These are phyloP conservation scores for Astraeus odoratus DNA, from an alignment of 768 basidiomycete species.

Conservation along the genomic window DNA sequence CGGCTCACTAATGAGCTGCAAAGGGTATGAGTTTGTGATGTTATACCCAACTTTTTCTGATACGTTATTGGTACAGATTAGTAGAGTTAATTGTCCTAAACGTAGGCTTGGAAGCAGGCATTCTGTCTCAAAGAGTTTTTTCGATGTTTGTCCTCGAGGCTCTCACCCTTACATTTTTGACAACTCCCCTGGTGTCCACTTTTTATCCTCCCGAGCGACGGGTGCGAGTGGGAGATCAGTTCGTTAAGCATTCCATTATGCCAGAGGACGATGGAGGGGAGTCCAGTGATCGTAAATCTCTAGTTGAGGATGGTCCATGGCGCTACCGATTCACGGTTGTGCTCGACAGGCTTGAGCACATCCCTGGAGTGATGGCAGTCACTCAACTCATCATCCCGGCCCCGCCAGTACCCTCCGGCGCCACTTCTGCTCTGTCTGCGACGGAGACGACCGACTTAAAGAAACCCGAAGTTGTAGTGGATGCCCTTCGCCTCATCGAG, in stretches of 20 bases:
- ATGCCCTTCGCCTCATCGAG: slow-evolving; percentile 85
- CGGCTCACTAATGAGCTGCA: slow-evolving; percentile 92
- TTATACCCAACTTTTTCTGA: not conserved
- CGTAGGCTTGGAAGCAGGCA: slow-evolving; percentile 77
- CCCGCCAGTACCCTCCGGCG: slow-evolving; percentile 2
- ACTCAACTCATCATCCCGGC: slow-evolving; percentile 68
- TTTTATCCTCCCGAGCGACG: slow-evolving; percentile 65
- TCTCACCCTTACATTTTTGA: slow-evolving; percentile 76
- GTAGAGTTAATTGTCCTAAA: slow-evolving; percentile 96
- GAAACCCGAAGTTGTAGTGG: slow-evolving; percentile 37
- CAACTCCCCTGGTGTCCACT: slow-evolving; percentile 63
- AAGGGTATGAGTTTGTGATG: slow-evolving; percentile 51
- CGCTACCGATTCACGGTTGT: slow-evolving; percentile 75
- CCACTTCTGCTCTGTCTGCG: slow-evolving; percentile 9
- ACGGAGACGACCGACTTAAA: slow-evolving; percentile 5
- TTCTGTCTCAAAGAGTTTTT: slow-evolving; percentile 72
- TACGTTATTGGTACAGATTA: slow-evolving; percentile 39
- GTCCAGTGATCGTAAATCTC: slow-evolving; percentile 4
- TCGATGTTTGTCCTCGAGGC: slow-evolving; percentile 94
- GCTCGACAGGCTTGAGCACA: slow-evolving; percentile 83
- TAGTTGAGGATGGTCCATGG: slow-evolving; percentile 21
- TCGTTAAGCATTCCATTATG: slow-evolving; percentile 4
- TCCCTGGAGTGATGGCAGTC: slow-evolving; percentile 86
- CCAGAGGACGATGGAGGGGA: slow-evolving; percentile 30
- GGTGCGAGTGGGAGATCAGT: slow-evolving; percentile 39